Evolutionary conservation across 441 rosid species (phyloP), one percentile per base, ranked within the genome.

Genomic region (Brassica hybrid): DNA sequence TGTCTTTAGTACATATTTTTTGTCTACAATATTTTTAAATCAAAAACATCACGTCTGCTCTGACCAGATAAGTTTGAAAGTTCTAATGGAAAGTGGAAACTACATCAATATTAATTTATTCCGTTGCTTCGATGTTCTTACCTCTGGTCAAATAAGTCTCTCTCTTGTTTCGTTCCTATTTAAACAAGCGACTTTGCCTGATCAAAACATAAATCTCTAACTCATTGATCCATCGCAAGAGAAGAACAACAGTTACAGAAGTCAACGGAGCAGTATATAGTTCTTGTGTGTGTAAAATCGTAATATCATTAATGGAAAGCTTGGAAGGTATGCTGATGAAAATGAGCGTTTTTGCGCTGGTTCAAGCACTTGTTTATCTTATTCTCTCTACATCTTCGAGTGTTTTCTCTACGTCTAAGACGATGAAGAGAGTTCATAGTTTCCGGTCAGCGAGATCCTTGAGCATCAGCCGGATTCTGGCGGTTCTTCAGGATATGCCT

Each of bases 311-410:
- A 75, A 75, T 80, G 76, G 83, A 75, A 27, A 59, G 67, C 62
- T 50, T 69, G 75, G 74, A 34, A 52, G 72, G 58, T 30, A 80
- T 62, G 32, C 10, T 80, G 23, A 76, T 79, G 65, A 79, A 79
- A 48, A 58, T 64, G 68, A 19, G 61, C 57, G 14, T 74, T 2
- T 79, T 79, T 57, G 75, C 67, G 69, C 62, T 79, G 64, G 60
- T 74, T 64, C 82, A 74, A 74, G 72, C 65, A 7, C 71, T 79
- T 6, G 82, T 79, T 41, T 79, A 79, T 70, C 68, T 79, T 45
- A 74, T 79, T 5, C 79, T 79, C 50, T 64, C 79, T 0, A 70
- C 70, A 14, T 79, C 82, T 7, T 74, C 79, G 10, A 74, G 76
- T 7, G 56, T 79, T 57, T 79, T 79, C 82, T 64, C 82, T 6